Percentiles rank a stretch among this genome's conserved stretches.
phyloP scores from a whole-genome alignment of 192 early-diverging fungal species.

The Coemansia sp. region DNA sequence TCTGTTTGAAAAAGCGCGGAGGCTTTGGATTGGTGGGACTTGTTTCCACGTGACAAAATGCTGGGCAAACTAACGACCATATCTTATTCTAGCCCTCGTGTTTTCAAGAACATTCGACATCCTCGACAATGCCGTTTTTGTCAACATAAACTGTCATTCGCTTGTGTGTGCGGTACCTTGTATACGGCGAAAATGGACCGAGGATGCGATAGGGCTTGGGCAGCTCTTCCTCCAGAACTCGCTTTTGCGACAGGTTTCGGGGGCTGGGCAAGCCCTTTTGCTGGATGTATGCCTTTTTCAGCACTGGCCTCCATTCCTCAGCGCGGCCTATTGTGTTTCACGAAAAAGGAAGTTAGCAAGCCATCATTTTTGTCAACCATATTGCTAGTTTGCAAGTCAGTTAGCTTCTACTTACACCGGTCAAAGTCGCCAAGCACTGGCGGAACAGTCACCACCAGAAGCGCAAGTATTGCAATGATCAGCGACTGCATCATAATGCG shows the following conservation, averaged over 20 bases:
- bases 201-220: slow-evolving; percentile 48
- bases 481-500: not conserved
- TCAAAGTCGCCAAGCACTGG: slow-evolving; percentile 28
- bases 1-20: not conserved
- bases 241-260: slow-evolving; percentile 36
- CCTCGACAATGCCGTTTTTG: slow-evolving; percentile 39
- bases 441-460: slow-evolving; percentile 6
- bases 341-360: not conserved
- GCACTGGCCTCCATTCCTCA: slow-evolving; percentile 42
- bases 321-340: slow-evolving; percentile 23
- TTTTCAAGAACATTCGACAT: slow-evolving; percentile 33
- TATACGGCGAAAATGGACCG: slow-evolving; percentile 39
- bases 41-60: not conserved
- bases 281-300: slow-evolving; percentile 51
- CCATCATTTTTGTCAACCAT: not conserved
- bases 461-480: not conserved
- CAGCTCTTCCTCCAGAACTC: slow-evolving; percentile 42
- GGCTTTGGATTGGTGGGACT: slow-evolving; percentile 1
- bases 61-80: not conserved
- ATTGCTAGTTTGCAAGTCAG: not conserved
- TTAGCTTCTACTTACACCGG: slow-evolving; percentile 14
- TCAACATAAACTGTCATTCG: slow-evolving; percentile 40
- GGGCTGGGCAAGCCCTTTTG: slow-evolving; percentile 39
- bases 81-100: not conserved
- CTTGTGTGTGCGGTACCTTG: slow-evolving; percentile 27